Conservation (phyloP, 2,329 filamentous ascomycete genomes). For the Ophiostoma piceae region DNA sequence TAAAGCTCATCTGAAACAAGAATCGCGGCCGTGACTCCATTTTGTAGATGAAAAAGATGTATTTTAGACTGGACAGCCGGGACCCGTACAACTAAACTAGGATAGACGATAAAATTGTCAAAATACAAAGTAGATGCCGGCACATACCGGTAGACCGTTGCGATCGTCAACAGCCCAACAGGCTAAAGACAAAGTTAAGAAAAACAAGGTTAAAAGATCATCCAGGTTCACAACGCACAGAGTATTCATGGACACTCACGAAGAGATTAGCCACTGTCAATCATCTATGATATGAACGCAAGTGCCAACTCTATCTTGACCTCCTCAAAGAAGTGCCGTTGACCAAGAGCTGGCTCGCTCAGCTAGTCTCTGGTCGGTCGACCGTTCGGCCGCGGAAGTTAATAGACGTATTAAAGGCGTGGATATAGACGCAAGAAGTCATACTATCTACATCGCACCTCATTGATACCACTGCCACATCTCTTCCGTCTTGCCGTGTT, state of each 20-base stretch:
- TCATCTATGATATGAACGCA: background rate
- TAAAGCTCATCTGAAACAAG: background rate
- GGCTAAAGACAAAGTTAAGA: background rate
- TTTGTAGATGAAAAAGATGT: background rate
- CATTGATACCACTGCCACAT: background rate
- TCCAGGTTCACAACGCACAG: background rate
- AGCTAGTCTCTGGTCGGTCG: background rate
- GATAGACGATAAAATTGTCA: background rate
- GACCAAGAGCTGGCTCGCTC: background rate
- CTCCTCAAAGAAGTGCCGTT: background rate
- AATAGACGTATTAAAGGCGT: background rate
- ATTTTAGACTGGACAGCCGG: background rate
- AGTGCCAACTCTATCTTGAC: background rate
- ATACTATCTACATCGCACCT: background rate
- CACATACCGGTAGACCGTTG: background rate
- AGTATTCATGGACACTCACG: background rate
- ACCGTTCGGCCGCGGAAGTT: background rate
- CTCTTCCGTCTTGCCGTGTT: background rate
- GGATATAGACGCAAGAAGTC: background rate
- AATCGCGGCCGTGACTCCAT: background rate
- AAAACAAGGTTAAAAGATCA: background rate
- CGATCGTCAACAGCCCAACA: background rate
- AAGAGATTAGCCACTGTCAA: background rate
- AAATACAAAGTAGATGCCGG: background rate
- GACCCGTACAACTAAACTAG: background rate